Evolutionary conservation across 2,329 filamentous ascomycete species (phyloP), one percentile per base, ranked within the genome.

Genomic region (Coleophoma cylindrospora): DNA sequence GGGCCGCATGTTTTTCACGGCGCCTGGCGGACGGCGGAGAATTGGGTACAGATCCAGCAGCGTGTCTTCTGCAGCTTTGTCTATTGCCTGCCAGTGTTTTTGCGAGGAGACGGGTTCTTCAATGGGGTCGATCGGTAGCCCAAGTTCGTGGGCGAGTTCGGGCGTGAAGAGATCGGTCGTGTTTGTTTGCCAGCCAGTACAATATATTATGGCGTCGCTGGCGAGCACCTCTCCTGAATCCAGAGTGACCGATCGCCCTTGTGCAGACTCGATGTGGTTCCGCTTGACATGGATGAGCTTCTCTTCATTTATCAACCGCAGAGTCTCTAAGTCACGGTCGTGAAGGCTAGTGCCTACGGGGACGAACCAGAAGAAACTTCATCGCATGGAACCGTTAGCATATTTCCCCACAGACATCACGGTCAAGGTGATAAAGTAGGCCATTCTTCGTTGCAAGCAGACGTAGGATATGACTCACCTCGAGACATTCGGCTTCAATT

Each of bases 121-220:
- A 4, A 21, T 22, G 4, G 21, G 34, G 12, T 48, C 34, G 4
- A 49, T 34, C 7, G 48, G 53, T 3, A 54, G 21, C 4, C 50
- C 53, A 11, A 54, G 17, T 4, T 49, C 48, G 19, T 50, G 37
- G 21, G 50, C 45, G 1, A 54, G 45, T 12, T 32, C 13, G 3
- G 44, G 45, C 2, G 47, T 19, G 50, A 52, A 50, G 14, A 54
- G 40, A 6, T 44, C 13, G 3, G 41, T 33, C 4, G 43, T 38
- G 1, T 47, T 34, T 11, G 44, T 14, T 55, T 76, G 73, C 80
- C 80, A 84, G 4, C 81, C 81, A 0, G 78, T 83, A 19, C 74
- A 74, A 56, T 74, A 80, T 51, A 79, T 69, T 3, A 85, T 59
- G 1, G 70, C 71, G 56, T 84, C 77, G 0, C 74, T 69, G 8